Base-by-base conservation (phyloP, 768 basidiomycete species). In the Sarcodon sp. region DNA sequence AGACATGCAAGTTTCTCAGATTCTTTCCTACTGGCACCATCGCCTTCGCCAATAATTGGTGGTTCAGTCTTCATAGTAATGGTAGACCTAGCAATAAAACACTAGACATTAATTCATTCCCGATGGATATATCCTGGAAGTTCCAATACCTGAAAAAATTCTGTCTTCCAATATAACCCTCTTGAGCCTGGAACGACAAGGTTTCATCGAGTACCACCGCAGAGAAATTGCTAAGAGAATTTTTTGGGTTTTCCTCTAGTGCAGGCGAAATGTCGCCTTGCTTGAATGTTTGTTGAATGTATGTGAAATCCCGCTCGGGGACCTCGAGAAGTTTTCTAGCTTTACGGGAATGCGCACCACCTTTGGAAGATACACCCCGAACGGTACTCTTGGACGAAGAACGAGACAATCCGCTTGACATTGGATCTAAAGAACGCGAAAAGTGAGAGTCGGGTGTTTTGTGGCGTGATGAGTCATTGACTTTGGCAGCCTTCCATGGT, bases 1-100 rank as follows among this genome's bases (percentile, higher is more conserved):
- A 90, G 64, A 1, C 83, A 81, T 6, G 88, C 87, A n/a, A 91
- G 67, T 59, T 73, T 73, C 54, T 83, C 77, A 0, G 90, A 80
- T 16, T 80, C 72, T 54, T 79, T 81, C 61, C 71, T 68, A 4
- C 60, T 9, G 43, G 69, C 65, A 61, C 88, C 83, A 44, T 62
- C 61, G 3, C 61, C 61, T 31, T 46, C 36, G 1, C 52, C 56
- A 5, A 53, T 41, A 15, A 60, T 46, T 31, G 13, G 31, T 55
- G 44, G 35, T 35, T 51, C 16, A 51, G 36, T 31, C 45, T 41
- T 47, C 15, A 54, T 33, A 5, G 59, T 61, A 6, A 70, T 66
- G 2, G 69, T 75, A 2, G 67, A 65, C 53, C 73, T 75, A 37
- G 8, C 38, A 36, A 18, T 15, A 27, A 41, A 27, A 27, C 13